phyloP scores from a whole-genome alignment of 2,329 filamentous ascomycete species.

The Alternaria conjuncta region DNA sequence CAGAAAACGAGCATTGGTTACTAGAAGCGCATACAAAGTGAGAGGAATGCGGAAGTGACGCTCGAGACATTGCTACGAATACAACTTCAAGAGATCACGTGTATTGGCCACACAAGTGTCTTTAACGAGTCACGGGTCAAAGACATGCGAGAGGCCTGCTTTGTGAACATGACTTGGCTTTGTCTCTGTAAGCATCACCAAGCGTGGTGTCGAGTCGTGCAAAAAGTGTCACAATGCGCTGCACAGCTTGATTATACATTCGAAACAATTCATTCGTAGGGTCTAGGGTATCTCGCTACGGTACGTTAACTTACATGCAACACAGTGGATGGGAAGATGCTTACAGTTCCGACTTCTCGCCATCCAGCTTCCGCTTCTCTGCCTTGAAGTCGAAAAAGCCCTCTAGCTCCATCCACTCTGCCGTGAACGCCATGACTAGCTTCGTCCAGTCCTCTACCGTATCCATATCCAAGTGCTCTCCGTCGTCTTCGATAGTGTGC shows the following conservation, averaged over 20 bases:
- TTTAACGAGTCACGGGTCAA: constrained; percentile 1
- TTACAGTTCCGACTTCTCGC: constrained; percentile 47
- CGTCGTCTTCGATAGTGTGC: constrained; percentile 87
- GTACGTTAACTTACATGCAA: constrained; percentile 27
- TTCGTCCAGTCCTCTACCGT: constrained; percentile 89
- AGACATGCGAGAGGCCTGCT: neutral
- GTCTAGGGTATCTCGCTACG: constrained; percentile 41
- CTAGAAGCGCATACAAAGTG: neutral
- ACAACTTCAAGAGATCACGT: neutral
- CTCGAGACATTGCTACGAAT: neutral
- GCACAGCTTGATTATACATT: neutral
- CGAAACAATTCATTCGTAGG: constrained; percentile 7
- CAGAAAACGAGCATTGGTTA: neutral
- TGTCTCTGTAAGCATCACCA: constrained; percentile 3
- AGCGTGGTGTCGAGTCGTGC: neutral
- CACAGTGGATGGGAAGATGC: constrained; percentile 27
- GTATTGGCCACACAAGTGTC: neutral
- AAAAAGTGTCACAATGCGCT: neutral
- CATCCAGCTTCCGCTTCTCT: constrained; percentile 20
- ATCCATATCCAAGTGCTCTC: constrained; percentile 79
- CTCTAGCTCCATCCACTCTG: constrained; percentile 84
- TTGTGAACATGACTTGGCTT: constrained; percentile 5
- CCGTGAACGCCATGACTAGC: constrained; percentile 82
- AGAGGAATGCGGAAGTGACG: neutral
- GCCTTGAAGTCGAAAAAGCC: constrained; percentile 40